Evolutionary conservation across 306 rosid species (phyloP), one percentile per base, ranked within the genome.

Genomic region (Cyclanthera cordifolia): DNA sequence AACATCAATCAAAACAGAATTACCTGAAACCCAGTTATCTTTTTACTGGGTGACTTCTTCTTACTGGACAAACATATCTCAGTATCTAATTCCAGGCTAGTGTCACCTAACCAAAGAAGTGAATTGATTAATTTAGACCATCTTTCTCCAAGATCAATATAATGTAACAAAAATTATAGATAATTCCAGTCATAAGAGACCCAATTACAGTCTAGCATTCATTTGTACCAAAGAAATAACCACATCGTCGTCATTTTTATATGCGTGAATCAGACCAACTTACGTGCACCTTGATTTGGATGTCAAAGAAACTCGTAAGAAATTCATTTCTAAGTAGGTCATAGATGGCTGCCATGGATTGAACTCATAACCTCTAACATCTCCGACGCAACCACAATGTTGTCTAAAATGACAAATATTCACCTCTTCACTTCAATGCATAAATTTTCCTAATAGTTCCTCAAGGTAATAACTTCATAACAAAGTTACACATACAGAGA

Each of bases 1-100:
- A 55, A 68, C 41, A 49, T 37, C 30, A 47, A 11, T 52, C 1
- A 12, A 57, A 60, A n/a, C n/a, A 17, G 28, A 72, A 19, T 34
- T 47, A 72, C 75, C 94, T 90, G 91, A 76, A 94, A 88, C 79
- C 96, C 88, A 14, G 88, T 82, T 51, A 94, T 90, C 87, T 83
- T 89, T 86, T 86, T 86, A 78, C 86, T 85, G 7, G 85, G 71
- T 37, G 89, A 70, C 79, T 88, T 94, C 91, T 86, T 94, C 74
- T 94, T 94, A 72, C 77, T 76, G 75, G 70, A 75, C 55, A 94
- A 73, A 82, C 83, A 78, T 58, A 86, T 53, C 71, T 79, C 86
- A 60, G 77, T 74, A 71, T 90, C 97, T 68, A 82, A 77, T 69
- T 88, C 85, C 81, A 94, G 75, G 28, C 56, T 87, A 81, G 81